Evolutionary conservation across 2,329 filamentous ascomycete species (phyloP), one percentile per base, ranked within the genome.

Genomic region (Elsinoe australis): DNA sequence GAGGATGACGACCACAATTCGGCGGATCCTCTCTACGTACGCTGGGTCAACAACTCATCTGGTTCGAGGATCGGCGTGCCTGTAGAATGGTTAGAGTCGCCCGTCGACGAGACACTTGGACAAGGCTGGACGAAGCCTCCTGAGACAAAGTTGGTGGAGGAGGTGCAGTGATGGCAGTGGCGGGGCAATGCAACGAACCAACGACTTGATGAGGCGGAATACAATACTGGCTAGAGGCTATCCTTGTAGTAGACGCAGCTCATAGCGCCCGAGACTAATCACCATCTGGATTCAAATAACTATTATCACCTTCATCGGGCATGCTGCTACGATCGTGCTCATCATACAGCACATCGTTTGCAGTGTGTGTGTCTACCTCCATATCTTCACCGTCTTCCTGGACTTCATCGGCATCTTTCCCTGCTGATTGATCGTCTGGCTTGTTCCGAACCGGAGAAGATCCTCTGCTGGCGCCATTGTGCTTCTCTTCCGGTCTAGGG

Each of bases 11-110:
- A 58, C 15, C 55, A 59, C 21, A 53, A 55, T 31, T 51, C 50
- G 8, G 51, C 80, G 0, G 73, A 78, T 52, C 73, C 81, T 1
- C 67, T 80, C 5, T 83, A 83, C 54, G 71, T 85, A 17, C 76
- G 85, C 50, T 89, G 84, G 78, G 70, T 85, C 46, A 86, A 78
- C 64, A 84, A 69, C 58, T 79, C 76, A 58, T 71, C 75, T 15
- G 83, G 85, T 7, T 79, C 71, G 52, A 67, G 71, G 2, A 66
- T 89, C 5, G 79, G 73, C 18, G 76, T 88, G 8, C 81, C 85
- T 0, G 72, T 75, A 3, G 83, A 86, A 58, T 81, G 87, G 70
- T 60, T 88, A 21, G 71, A 72, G 7, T 74, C 74, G 0, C 83
- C 83, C 0, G 69, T 71, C 0, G 84, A 84, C 3, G 68, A 63